These are phyloP conservation scores for Sugiyamaella novakii DNA, from an alignment of 1,139 yeast genomes.

Conservation along the genomic window DNA sequence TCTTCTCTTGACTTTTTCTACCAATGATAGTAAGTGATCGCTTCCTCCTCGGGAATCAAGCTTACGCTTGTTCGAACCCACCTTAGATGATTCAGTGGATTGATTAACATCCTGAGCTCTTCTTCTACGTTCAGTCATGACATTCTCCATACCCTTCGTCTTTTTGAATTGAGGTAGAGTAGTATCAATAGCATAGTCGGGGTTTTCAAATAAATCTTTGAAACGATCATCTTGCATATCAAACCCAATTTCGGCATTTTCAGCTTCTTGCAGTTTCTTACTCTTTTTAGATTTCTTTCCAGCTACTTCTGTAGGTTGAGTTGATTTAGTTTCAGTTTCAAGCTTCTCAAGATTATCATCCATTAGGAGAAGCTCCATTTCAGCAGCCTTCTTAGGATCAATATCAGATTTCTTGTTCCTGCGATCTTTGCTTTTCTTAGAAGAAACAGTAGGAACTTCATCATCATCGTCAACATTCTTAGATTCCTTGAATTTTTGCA, in stretches of 20 bases:
- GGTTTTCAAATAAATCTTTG: slow-evolving; percentile 81
- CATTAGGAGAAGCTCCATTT: slow-evolving; percentile 72
- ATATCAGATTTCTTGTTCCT: slow-evolving; percentile 39
- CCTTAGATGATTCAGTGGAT: neutral
- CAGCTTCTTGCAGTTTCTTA: slow-evolving; percentile 61
- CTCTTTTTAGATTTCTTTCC: slow-evolving; percentile 64
- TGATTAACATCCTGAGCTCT: slow-evolving; percentile 41
- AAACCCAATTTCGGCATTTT: slow-evolving; percentile 53
- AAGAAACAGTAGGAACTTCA: slow-evolving; percentile 30
- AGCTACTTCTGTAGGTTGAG: slow-evolving; percentile 56
- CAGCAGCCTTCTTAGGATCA: slow-evolving; percentile 54
- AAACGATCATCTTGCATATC: slow-evolving; percentile 86
- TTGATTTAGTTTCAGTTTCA: neutral
- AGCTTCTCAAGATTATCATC: slow-evolving; percentile 51
- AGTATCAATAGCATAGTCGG: slow-evolving; percentile 84
- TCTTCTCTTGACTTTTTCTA: slow-evolving; percentile 35
- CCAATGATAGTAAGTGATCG: slow-evolving; percentile 31
- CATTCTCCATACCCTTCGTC: slow-evolving; percentile 82
- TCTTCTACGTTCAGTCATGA: slow-evolving; percentile 71
- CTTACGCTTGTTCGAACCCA: slow-evolving; percentile 21
- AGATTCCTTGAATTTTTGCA: slow-evolving; percentile 66
- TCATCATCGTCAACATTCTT: slow-evolving; percentile 49
- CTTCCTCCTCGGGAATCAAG: slow-evolving; percentile 20
- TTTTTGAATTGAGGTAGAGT: slow-evolving; percentile 84
- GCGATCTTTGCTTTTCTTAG: slow-evolving; percentile 35